Evolutionary conservation across 148 eudicot species (phyloP).

Genomic region (Limonium bicolor): DNA sequence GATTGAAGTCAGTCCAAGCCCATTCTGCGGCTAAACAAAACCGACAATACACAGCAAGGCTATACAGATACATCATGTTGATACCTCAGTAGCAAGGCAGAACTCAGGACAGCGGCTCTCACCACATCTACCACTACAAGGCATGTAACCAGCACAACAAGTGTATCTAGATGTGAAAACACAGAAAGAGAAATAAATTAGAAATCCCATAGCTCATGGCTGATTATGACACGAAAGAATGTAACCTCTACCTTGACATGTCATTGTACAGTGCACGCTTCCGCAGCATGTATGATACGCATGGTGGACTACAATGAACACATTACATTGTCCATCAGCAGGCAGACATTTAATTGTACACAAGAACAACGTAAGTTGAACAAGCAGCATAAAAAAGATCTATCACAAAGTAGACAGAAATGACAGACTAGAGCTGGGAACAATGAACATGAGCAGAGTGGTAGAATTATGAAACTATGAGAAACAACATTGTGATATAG

Average conservation of each 20-base stretch:
- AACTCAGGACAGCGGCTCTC: conserved; percentile 86
- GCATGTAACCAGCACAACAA: conserved; percentile 94
- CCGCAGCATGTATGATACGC: conserved; percentile 82
- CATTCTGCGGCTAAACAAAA: too few species aligned
- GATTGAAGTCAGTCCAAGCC: too few species aligned
- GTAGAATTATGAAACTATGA: too few species aligned
- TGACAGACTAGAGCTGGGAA: too few species aligned
- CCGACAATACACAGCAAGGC: too few species aligned
- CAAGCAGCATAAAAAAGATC: too few species aligned
- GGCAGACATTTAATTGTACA: too few species aligned
- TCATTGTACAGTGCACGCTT: conserved; percentile 89
- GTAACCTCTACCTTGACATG: conserved; percentile 57
- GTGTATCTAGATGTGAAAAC: conserved; percentile 37
- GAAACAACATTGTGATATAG: too few species aligned
- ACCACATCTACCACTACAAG: conserved; percentile 97
- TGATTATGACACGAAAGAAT: not conserved
- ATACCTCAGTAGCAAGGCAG: conserved; percentile 85
- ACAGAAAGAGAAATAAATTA: conserved; percentile 2
- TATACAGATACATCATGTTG: not conserved
- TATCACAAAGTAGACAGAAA: too few species aligned
- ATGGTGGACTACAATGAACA: conserved; percentile 53
- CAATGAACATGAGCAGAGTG: too few species aligned
- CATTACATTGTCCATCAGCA: too few species aligned
- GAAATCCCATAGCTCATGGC: not conserved
- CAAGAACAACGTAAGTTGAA: too few species aligned